Percentiles rank a stretch among this genome's conserved stretches.
These are phyloP conservation scores for Prunus davidiana DNA, from an alignment of 306 rosid species.

Conservation along the genomic window DNA sequence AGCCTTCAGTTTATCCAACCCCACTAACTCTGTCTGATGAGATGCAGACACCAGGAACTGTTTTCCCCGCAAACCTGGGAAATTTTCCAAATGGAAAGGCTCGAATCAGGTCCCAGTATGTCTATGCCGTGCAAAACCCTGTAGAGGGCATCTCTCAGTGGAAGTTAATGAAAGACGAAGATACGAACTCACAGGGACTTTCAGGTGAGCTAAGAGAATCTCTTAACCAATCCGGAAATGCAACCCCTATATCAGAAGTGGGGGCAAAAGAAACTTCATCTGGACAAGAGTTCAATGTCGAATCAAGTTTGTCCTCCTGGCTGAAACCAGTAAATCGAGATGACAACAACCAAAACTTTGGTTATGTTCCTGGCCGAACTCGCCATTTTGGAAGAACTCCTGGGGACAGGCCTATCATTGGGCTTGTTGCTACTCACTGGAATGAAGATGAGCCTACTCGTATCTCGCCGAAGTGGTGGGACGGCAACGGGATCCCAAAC, in stretches of 20 bases:
- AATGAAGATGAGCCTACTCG: conserved; percentile 51
- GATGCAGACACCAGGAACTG: conserved; percentile 97
- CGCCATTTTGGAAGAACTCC: conserved; percentile 46
- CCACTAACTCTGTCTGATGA: conserved; percentile 75
- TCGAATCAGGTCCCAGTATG: conserved; percentile 69
- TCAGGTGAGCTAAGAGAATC: conserved; percentile 43
- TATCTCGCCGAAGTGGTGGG: conserved; percentile 69
- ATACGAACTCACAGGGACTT: conserved; percentile 36
- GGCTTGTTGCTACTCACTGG: conserved; percentile 78
- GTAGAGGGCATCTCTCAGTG: conserved; percentile 37
- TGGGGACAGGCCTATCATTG: conserved; percentile 68
- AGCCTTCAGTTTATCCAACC: conserved; percentile 66
- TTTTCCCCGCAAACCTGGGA: conserved; percentile 60
- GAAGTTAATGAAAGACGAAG: conserved; percentile 48
- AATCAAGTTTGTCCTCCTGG: conserved; percentile 67
- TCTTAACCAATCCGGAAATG: conserved; percentile 35
- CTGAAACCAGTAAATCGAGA: conserved; percentile 52
- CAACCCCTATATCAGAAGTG: conserved; percentile 38
- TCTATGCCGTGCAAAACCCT: conserved; percentile 45
- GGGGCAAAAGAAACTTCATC: conserved; percentile 24
- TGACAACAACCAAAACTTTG: conserved; percentile 29
- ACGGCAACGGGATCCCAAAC: conserved; percentile 89
- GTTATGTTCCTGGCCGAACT: conserved; percentile 20
- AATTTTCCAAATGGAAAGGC: conserved; percentile 43
- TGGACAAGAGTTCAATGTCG: conserved; percentile 44